Evolutionary conservation across 495 filamentous ascomycete genomes (phyloP), one percentile per base, ranked within the genome.

Genomic region (Xylaria venustula): DNA sequence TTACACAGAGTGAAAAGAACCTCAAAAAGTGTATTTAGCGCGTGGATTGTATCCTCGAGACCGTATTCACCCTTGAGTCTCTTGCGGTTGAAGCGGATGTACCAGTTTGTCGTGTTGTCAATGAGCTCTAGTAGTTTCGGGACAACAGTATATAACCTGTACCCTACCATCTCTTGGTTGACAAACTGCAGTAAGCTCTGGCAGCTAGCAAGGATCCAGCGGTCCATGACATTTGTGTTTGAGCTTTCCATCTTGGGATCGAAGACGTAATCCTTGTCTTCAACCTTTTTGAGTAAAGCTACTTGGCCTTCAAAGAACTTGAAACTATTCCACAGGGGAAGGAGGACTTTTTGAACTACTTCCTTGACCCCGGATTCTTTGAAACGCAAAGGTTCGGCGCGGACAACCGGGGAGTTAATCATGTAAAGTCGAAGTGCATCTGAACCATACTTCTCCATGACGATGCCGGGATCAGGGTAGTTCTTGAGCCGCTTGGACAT

Each of bases 401-500:
- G 87, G 14, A 98, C 94, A 34, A 98, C 95, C 0, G 94, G 94
- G 1, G 93, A 97, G 74, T 97, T 97, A 79, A 98, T 98, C 63
- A 98, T 82, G 69, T 98, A 98, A 6, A 98, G 81, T 54, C 94
- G 87, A 28, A 98, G 84, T 30, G 94, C 94, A 77, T 98, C 94
- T 6, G 93, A 92, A 22, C 94, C 94, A 67, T 96, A 97, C 57
- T 87, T 87, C 47, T 88, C 73, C 82, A 98, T 97, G 64, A 98
- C 83, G 19, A 92, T 70, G 34, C 76, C 76, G 11, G 95, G 94
- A 68, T 98, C 95, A 8, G 95, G 95, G 71, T 97, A 98, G 74
- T 98, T 98, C 80, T 97, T 94, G 40, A 97, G 79, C 41, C 95
- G 85, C 79, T 98, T 98, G 1, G 93, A 97, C 94, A 98, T 98